Conservation (phyloP, 2,329 filamentous ascomycete genomes). For the Colletotrichum sp. region DNA sequence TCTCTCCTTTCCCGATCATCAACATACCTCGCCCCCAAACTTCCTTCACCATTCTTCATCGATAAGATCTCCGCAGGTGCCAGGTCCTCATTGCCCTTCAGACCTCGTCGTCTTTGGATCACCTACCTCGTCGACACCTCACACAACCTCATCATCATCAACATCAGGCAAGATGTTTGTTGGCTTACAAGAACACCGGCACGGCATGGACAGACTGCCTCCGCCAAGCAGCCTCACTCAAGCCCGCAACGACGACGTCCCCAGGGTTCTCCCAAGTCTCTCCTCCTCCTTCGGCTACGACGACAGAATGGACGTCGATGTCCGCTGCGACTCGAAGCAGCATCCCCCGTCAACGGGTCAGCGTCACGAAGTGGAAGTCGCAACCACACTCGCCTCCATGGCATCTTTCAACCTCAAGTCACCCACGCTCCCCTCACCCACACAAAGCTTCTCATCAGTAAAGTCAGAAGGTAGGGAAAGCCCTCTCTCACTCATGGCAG, state of each 20-base stretch:
- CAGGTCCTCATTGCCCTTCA: neutral
- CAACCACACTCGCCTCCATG: constrained; percentile 18
- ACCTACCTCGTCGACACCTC: neutral
- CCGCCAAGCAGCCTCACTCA: neutral
- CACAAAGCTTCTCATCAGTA: constrained; percentile 15
- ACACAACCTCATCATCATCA: neutral
- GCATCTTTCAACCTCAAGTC: constrained; percentile 20
- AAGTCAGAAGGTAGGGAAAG: constrained; percentile 6
- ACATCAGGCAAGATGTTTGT: constrained; percentile 13
- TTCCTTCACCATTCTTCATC: constrained; percentile 12
- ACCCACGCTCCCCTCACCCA: constrained; percentile 12
- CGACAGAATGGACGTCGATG: constrained; percentile 16
- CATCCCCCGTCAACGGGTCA: neutral
- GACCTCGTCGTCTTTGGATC: neutral
- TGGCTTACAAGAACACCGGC: constrained; percentile 16
- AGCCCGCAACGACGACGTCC: constrained; percentile 1
- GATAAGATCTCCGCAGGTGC: neutral
- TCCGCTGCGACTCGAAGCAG: neutral
- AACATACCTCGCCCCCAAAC: neutral
- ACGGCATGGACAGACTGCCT: constrained; percentile 10
- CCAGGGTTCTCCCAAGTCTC: constrained; percentile 13
- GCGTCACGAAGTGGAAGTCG: constrained; percentile 16
- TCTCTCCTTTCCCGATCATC: constrained; percentile 9
- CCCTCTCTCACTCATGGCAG: neutral
- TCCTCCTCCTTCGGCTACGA: constrained; percentile 13